Percentiles rank a stretch among this genome's conserved stretches.
phyloP scores from a whole-genome alignment of 2,329 filamentous ascomycete genomes.

The Alternaria brassicae region DNA sequence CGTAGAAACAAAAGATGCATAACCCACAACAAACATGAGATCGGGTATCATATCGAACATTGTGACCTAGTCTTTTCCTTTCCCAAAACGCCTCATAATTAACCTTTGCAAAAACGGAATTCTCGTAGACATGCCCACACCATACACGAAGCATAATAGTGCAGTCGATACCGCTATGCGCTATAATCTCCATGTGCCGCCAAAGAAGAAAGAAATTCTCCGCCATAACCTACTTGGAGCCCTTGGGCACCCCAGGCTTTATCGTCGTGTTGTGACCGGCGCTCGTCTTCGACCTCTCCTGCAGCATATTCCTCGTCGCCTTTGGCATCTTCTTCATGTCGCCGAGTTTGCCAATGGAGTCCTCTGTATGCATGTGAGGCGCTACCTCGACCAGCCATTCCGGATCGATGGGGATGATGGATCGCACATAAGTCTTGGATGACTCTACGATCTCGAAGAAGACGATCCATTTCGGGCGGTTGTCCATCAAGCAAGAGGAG shows the following conservation, averaged over 20 bases:
- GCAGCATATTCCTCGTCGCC: not conserved
- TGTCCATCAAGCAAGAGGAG: not conserved
- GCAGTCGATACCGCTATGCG: too few relatives aligned
- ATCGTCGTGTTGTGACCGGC: not conserved
- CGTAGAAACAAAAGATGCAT: not conserved
- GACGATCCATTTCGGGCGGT: not conserved
- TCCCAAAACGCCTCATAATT: not conserved
- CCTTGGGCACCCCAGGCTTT: not conserved
- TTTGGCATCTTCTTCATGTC: constrained; percentile 43
- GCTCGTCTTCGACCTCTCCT: not conserved
- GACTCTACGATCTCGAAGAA: constrained; percentile 52
- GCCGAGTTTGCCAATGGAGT: not conserved
- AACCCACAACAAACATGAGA: not conserved
- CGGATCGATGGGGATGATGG: constrained; percentile 81
- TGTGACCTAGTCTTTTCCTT: not conserved
- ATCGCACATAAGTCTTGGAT: constrained; percentile 91
- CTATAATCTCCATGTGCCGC: too few relatives aligned
- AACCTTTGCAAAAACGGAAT: not conserved
- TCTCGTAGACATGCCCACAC: not conserved
- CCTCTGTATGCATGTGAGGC: constrained; percentile 80
- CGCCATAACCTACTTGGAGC: not conserved
- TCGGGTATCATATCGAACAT: not conserved
- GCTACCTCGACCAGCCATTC: constrained; percentile 89
- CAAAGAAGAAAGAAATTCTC: not conserved
- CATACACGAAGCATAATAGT: not conserved